phyloP scores from a whole-genome alignment of 306 rosid genomes.

The Cicer pinnatifidum region DNA sequence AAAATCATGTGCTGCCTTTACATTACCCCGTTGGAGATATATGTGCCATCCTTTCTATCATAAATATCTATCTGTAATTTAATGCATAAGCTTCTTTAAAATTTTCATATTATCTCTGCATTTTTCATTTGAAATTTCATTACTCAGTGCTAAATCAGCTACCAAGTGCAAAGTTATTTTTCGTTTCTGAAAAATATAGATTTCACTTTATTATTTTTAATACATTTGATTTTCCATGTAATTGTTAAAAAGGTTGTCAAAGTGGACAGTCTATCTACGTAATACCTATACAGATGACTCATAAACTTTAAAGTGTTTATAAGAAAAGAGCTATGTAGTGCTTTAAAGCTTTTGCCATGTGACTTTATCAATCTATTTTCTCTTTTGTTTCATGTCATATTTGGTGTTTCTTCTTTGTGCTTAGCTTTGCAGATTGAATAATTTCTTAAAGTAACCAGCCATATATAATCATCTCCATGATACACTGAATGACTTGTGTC shows the following conservation, averaged over 20 bases:
- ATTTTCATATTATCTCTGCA: background rate
- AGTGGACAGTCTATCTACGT: background rate
- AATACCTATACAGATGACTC: background rate
- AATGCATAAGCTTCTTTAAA: constrained; percentile 19
- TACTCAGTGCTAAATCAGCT: background rate
- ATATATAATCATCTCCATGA: constrained; percentile 17
- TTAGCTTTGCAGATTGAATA: background rate
- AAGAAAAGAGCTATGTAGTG: background rate
- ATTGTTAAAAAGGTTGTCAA: background rate
- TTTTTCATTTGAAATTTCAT: constrained; percentile 35
- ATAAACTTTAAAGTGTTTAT: background rate
- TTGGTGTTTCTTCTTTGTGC: background rate
- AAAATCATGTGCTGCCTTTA: constrained; percentile 11
- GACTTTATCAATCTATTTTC: too few relatives aligned
- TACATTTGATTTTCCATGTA: background rate
- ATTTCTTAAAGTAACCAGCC: constrained; percentile 23
- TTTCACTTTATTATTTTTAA: background rate
- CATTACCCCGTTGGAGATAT: constrained; percentile 16
- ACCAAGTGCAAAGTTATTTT: background rate
- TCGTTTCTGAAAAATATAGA: background rate
- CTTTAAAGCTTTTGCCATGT: background rate
- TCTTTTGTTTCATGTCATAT: background rate
- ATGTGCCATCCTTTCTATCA: background rate
- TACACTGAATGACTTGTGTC: constrained; percentile 25
- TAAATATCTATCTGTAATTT: constrained; percentile 13